phyloP scores from a whole-genome alignment of 1,284 basidiomycete genomes.

The Ustilago lituana region DNA sequence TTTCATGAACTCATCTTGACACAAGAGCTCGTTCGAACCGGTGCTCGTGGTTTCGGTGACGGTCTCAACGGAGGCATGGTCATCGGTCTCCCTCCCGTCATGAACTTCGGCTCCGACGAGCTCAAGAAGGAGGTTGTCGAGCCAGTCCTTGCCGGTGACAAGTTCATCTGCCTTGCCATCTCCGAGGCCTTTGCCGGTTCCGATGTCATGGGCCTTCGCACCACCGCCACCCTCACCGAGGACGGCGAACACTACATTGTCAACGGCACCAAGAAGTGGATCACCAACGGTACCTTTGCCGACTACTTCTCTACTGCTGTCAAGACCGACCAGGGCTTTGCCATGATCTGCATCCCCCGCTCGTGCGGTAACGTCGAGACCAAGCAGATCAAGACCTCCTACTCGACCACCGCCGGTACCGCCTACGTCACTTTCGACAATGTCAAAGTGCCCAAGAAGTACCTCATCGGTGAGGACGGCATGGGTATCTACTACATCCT shows the following conservation, averaged over 20 bases:
- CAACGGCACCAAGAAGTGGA: conserved; percentile 75
- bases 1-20: conserved; percentile 83
- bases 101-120: conserved; percentile 83
- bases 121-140: conserved; percentile 81
- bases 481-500: conserved; percentile 79
- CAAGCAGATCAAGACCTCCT: conserved; percentile 76
- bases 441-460: conserved; percentile 83
- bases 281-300: conserved; percentile 80
- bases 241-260: conserved; percentile 75
- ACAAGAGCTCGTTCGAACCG: conserved; percentile 82
- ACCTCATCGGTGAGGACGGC: conserved; percentile 84
- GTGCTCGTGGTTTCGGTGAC: conserved; percentile 73
- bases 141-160: conserved; percentile 82
- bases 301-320: conserved; percentile 71
- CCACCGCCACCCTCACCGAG: conserved; percentile 81
- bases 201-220: conserved; percentile 76
- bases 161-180: conserved; percentile 84
- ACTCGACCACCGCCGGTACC: conserved; percentile 71
- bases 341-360: conserved; percentile 78
- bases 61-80: conserved; percentile 68
- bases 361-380: conserved; percentile 76
- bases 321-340: conserved; percentile 77
- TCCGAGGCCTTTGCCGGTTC: conserved; percentile 91
- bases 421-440: conserved; percentile 89
- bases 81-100: conserved; percentile 70